A percentile compares a stretch with the other conserved stretches of the same genome.
Conservation (phyloP, 305 asterid genomes). For the Fraxinus baroniana region DNA sequence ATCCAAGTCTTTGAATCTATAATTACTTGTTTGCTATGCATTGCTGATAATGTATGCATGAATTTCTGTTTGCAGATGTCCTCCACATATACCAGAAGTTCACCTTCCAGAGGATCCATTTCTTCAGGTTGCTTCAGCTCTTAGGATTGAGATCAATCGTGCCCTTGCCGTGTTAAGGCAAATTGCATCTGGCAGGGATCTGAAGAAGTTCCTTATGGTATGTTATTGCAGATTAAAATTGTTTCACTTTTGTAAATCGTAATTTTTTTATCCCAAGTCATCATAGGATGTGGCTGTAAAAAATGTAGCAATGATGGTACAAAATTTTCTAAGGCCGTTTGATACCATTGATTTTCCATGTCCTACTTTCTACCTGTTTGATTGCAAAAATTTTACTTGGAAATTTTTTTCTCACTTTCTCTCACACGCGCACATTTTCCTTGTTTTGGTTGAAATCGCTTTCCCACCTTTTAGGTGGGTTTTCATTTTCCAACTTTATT, state of each 20-base stretch:
- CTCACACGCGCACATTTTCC: too few relatives aligned
- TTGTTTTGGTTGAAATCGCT: too few relatives aligned
- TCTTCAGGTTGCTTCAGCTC: conserved; percentile 55
- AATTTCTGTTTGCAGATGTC: conserved; percentile 43
- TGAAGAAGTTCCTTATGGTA: conserved; percentile 80
- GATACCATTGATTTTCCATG: too few relatives aligned
- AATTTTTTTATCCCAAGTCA: background rate
- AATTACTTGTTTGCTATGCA: background rate
- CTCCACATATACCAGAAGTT: conserved; percentile 79
- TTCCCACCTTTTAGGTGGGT: too few relatives aligned
- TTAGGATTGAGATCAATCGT: conserved; percentile 57
- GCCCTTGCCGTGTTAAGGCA: conserved; percentile 56
- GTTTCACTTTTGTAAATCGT: background rate
- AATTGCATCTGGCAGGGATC: conserved; percentile 79
- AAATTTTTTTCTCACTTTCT: too few relatives aligned
- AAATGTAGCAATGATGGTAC: background rate
- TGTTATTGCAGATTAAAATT: conserved; percentile 17
- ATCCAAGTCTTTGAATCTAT: background rate
- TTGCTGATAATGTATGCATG: background rate
- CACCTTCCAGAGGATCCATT: conserved; percentile 64
- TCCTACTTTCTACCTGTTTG: too few relatives aligned
- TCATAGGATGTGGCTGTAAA: background rate
- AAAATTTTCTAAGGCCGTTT: background rate
- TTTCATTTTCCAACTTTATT: too few relatives aligned
- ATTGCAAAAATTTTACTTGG: too few relatives aligned